phyloP scores from a whole-genome alignment of 805 yeast species.

The Saccharomycopsis sp. region DNA sequence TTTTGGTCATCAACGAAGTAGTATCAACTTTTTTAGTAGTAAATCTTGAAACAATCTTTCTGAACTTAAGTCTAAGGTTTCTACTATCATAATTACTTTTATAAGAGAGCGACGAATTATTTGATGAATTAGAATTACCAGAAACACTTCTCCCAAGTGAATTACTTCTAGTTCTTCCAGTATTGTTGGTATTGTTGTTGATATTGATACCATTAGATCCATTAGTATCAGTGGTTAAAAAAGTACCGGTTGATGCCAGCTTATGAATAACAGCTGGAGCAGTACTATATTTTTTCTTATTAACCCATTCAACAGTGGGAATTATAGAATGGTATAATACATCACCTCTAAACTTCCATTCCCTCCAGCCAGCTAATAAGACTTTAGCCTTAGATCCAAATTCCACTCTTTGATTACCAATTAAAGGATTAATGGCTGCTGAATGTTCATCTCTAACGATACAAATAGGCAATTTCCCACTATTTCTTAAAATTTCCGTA shows the following conservation, averaged over 20 bases:
- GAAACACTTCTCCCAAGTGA: no score
- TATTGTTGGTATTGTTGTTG: background rate
- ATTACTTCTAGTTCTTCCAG: background rate
- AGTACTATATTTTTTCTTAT: no score
- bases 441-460: no score
- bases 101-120: background rate
- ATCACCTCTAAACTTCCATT: slow-evolving; percentile 73
- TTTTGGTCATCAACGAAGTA: no score
- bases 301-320: slow-evolving; percentile 22
- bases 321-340: slow-evolving; percentile 43
- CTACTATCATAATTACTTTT: background rate
- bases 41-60: background rate
- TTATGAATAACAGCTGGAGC: no score
- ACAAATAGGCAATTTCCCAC: no score
- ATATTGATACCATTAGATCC: no score
- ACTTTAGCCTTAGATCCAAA: slow-evolving; percentile 10
- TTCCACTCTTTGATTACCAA: slow-evolving; percentile 9
- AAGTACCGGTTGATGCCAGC: no score
- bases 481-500: slow-evolving; percentile 6
- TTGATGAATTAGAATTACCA: background rate
- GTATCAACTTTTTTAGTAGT: background rate
- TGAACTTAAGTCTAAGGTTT: background rate
- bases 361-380: slow-evolving; percentile 80
- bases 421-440: slow-evolving; percentile 1
- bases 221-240: no score